Evolutionary conservation across 495 filamentous ascomycete species (phyloP), one percentile per base, ranked within the genome.

Genomic region (Aspergillus conjunctus): DNA sequence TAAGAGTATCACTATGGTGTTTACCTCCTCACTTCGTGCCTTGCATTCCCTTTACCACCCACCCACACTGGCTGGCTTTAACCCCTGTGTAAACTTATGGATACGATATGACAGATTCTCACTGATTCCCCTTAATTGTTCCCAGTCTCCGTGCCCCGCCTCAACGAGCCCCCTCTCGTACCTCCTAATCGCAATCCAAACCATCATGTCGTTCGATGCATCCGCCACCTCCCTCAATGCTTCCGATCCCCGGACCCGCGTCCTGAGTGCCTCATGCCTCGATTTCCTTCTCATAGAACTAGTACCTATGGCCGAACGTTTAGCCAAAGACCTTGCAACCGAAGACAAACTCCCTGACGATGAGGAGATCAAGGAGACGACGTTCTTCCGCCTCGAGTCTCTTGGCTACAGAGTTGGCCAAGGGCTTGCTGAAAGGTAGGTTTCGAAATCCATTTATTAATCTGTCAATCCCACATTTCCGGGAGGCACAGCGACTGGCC

Each of bases 261-360:
- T 92, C 77, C 78, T 96, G 51, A 87, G 81, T 72, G 84, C 88
- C 34, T 91, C 93, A 33, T 90, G 88, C 62, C 84, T 98, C 57
- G 94, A 98, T 69, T 87, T 98, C 61, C 86, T 98, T 14, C 83
- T 98, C 61, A 97, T 98, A 67, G 94, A 98, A 77, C 82, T 98
- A 52, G 94, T 98, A 26, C 94, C 94, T 46, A 88, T 97, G 84
- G 90, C 95, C 4, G 91, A 94, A 72, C 85, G 94, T 54, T 73
- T 98, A 18, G 73, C 79, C 3, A 71, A 67, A 45, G 72, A 81
- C 17, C 68, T 82, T 15, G 54, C 67, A 11, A 55, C 70, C 8
- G 64, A 73, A 7, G 72, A 75, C 17, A 69, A 67, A 43, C 55
- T 60, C 56, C 62, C 85, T 20, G 91, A 95, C 66, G 88, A 91